Percentiles rank a stretch among this genome's conserved stretches.
Conservation (phyloP, 2,329 filamentous ascomycete species). For the Diaporthe caulivora region DNA sequence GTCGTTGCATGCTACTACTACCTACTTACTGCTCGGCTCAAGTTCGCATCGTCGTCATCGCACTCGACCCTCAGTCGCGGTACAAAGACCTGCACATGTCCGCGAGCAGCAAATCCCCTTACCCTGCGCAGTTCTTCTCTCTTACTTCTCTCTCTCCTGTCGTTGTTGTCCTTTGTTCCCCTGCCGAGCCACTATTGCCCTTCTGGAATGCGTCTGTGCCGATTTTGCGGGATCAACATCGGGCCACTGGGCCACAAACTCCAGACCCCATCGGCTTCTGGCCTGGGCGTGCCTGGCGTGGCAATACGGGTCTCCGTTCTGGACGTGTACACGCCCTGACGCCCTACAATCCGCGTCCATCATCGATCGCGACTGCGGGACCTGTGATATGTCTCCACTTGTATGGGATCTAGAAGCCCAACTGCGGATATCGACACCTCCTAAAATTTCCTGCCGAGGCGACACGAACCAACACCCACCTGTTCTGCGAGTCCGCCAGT, state of each 20-base stretch:
- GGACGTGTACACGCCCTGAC: not conserved
- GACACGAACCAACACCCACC: not conserved
- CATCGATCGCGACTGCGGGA: constrained; percentile 28
- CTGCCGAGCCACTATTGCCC: constrained; percentile 13
- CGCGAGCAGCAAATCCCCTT: constrained; percentile 3
- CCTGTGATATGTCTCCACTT: constrained; percentile 34
- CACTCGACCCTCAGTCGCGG: constrained; percentile 9
- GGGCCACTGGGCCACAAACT: constrained; percentile 7
- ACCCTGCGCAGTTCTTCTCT: not conserved
- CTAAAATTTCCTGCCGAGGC: constrained; percentile 32
- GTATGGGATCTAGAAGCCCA: constrained; percentile 37
- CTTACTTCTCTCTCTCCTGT: not conserved
- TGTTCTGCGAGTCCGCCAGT: too few species aligned
- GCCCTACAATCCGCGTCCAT: constrained; percentile 3
- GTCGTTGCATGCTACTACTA: not conserved
- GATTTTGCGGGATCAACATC: constrained; percentile 24
- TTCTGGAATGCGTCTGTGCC: constrained; percentile 27
- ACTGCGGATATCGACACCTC: constrained; percentile 38
- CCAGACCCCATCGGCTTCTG: not conserved
- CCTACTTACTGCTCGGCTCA: not conserved
- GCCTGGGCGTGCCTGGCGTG: constrained; percentile 27
- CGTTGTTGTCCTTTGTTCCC: not conserved
- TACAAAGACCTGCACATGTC: constrained; percentile 18
- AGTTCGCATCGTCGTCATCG: constrained; percentile 23
- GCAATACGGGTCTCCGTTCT: constrained; percentile 28